Conservation (phyloP, 495 filamentous ascomycete genomes). For the Xylaria acuta region DNA sequence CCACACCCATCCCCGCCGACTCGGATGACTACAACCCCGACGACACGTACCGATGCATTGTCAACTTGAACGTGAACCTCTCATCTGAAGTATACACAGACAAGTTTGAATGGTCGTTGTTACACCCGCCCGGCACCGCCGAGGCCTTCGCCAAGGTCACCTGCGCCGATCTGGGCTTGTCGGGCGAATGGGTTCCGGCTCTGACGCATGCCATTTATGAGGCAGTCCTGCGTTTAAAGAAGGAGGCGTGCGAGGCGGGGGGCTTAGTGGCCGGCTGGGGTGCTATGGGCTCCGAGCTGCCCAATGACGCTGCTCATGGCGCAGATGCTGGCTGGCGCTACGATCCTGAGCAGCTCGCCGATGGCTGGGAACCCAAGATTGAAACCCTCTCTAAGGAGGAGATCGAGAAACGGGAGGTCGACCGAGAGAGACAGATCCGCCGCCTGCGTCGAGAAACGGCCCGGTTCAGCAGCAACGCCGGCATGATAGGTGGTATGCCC, state of each 20-base stretch:
- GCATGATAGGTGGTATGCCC: conserved; percentile 70
- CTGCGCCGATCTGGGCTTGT: conserved; percentile 86
- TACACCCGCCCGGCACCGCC: conserved; percentile 88
- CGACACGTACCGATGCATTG: conserved; percentile 89
- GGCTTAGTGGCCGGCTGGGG: conserved; percentile 75
- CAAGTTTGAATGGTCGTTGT: conserved; percentile 97
- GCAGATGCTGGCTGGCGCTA: conserved; percentile 91
- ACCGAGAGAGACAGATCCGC: conserved; percentile 88
- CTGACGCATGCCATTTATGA: conserved; percentile 98
- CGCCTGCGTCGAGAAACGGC: conserved; percentile 90
- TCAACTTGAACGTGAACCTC: conserved; percentile 90
- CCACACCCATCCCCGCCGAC: conserved; percentile 55
- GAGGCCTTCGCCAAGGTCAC: conserved; percentile 92
- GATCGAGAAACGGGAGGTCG: conserved; percentile 96
- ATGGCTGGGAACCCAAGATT: conserved; percentile 94
- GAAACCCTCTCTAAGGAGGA: conserved; percentile 92
- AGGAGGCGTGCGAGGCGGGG: conserved; percentile 91
- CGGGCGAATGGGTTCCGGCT: conserved; percentile 91
- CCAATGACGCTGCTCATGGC: conserved; percentile 82
- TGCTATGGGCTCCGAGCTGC: conserved; percentile 76
- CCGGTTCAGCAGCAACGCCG: conserved; percentile 82
- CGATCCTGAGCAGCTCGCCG: conserved; percentile 85
- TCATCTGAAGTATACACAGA: conserved; percentile 93
- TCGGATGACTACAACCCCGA: conserved; percentile 76
- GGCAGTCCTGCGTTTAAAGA: conserved; percentile 89